Evolutionary conservation across 2,329 filamentous ascomycete genomes (phyloP).

Genomic region (Bisporella sp.): DNA sequence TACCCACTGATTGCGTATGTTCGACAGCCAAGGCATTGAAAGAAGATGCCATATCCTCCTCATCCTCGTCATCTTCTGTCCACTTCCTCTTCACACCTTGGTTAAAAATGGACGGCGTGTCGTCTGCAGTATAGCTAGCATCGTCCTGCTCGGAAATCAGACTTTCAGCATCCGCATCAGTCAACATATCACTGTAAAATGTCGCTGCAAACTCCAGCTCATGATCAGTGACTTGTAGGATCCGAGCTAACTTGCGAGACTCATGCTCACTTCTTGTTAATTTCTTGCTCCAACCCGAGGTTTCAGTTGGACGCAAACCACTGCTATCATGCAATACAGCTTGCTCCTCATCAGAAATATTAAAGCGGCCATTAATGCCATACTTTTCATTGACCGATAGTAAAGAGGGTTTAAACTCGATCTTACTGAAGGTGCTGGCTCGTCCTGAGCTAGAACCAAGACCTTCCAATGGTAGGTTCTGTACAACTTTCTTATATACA

Average conservation of each 20-base stretch:
- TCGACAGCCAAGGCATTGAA: slow-evolving; percentile 24
- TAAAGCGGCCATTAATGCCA: slow-evolving; percentile 21
- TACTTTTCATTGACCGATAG: slow-evolving; percentile 26
- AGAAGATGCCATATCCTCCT: slow-evolving; percentile 24
- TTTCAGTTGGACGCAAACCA: slow-evolving; percentile 21
- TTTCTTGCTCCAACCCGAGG: slow-evolving; percentile 17
- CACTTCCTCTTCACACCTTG: slow-evolving; percentile 26
- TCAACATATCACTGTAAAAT: slow-evolving; percentile 9
- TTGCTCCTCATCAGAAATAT: slow-evolving; percentile 12
- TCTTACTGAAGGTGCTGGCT: slow-evolving; percentile 21
- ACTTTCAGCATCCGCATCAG: slow-evolving; percentile 32
- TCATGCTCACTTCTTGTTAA: slow-evolving; percentile 6
- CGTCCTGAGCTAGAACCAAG: slow-evolving; percentile 6
- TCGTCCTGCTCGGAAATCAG: slow-evolving; percentile 50
- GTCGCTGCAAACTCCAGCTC: slow-evolving; percentile 1
- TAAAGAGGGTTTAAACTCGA: slow-evolving; percentile 24
- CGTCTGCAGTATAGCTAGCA: slow-evolving; percentile 42
- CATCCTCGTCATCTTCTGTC: slow-evolving; percentile 16
- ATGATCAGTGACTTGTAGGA: slow-evolving; percentile 16
- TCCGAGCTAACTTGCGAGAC: slow-evolving; percentile 32
- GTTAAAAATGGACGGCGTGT: slow-evolving; percentile 43
- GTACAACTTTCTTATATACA: slow-evolving; percentile 20
- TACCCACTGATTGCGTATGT: slow-evolving; percentile 17
- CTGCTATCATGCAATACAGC: slow-evolving; percentile 1
- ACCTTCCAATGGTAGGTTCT: slow-evolving; percentile 1